A percentile compares a stretch with the other conserved stretches of the same genome.
Conservation (phyloP, 805 yeast species). For the Saturnispora hagleri region DNA sequence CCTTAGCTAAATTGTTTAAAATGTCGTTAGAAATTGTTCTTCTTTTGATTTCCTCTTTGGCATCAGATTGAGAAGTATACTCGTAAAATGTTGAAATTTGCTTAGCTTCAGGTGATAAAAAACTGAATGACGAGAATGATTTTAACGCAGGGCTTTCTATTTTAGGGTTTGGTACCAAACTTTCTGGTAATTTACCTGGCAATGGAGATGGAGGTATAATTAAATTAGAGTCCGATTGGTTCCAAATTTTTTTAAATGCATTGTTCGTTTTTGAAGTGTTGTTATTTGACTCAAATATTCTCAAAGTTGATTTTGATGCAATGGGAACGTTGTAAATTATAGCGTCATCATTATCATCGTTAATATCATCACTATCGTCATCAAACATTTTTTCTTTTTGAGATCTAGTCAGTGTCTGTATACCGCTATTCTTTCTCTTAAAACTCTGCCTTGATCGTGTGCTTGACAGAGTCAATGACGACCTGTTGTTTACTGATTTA, state of each 20-base stretch:
- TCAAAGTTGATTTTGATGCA: constrained; percentile 29
- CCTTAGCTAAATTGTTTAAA: neutral
- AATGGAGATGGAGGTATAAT: constrained; percentile 41
- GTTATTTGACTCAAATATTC: constrained; percentile 19
- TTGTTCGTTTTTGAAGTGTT: constrained; percentile 13
- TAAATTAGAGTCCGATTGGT: constrained; percentile 14
- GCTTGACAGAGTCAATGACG: neutral
- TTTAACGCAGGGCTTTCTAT: constrained; percentile 16
- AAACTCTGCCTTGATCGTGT: constrained; percentile 1
- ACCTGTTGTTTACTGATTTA: neutral
- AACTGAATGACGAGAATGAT: constrained; percentile 22
- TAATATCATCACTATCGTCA: constrained; percentile 22
- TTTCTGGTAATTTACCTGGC: constrained; percentile 30
- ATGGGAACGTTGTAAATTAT: constrained; percentile 46
- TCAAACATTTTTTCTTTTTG: constrained; percentile 26
- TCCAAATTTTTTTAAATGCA: constrained; percentile 21
- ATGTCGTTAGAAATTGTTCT: constrained; percentile 24
- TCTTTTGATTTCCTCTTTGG: constrained; percentile 30
- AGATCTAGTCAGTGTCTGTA: constrained; percentile 15
- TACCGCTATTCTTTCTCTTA: neutral
- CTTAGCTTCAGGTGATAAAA: constrained; percentile 29
- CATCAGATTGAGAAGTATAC: constrained; percentile 27
- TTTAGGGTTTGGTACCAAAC: neutral
- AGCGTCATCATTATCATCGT: constrained; percentile 32
- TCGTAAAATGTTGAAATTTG: constrained; percentile 35